Conservation (phyloP, 495 filamentous ascomycete genomes). For the Aspergillus nanangensis region DNA sequence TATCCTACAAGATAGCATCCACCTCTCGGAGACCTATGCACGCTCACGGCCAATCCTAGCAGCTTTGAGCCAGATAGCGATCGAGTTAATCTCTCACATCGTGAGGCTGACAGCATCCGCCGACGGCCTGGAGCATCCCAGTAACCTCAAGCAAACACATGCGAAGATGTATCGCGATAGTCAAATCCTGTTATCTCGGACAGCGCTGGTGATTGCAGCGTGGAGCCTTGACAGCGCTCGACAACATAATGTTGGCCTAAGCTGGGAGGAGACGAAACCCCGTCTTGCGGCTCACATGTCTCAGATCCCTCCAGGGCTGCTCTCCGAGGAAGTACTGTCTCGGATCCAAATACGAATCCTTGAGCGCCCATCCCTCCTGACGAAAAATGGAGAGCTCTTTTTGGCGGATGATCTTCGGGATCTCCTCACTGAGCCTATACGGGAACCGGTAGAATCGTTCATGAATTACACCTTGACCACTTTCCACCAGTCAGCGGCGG, state of each 20-base stretch:
- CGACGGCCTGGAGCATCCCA: constrained; percentile 20
- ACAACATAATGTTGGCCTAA: constrained; percentile 21
- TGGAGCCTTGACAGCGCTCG: constrained; percentile 36
- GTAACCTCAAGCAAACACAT: constrained; percentile 37
- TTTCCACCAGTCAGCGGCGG: too few species aligned
- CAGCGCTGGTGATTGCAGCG: constrained; percentile 36
- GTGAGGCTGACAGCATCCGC: constrained; percentile 26
- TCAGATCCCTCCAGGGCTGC: constrained; percentile 25
- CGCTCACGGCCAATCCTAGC: constrained; percentile 34
- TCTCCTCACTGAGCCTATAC: constrained; percentile 29
- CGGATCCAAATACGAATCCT: constrained; percentile 32
- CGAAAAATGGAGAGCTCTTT: constrained; percentile 36
- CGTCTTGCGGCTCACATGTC: constrained; percentile 29
- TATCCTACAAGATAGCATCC: constrained; percentile 29
- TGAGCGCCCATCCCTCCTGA: constrained; percentile 31
- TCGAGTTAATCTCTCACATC: constrained; percentile 41
- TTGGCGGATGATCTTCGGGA: constrained; percentile 26
- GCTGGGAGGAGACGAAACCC: constrained; percentile 30
- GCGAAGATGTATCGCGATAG: constrained; percentile 41
- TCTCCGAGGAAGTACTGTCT: constrained; percentile 26
- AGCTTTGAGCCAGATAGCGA: constrained; percentile 36
- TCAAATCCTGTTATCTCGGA: constrained; percentile 34
- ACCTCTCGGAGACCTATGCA: constrained; percentile 29
- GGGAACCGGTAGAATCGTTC: too few species aligned
- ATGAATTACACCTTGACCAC: too few species aligned